phyloP scores from a whole-genome alignment of 2,329 filamentous ascomycete genomes.

The Aspergillus spinulosporus region DNA sequence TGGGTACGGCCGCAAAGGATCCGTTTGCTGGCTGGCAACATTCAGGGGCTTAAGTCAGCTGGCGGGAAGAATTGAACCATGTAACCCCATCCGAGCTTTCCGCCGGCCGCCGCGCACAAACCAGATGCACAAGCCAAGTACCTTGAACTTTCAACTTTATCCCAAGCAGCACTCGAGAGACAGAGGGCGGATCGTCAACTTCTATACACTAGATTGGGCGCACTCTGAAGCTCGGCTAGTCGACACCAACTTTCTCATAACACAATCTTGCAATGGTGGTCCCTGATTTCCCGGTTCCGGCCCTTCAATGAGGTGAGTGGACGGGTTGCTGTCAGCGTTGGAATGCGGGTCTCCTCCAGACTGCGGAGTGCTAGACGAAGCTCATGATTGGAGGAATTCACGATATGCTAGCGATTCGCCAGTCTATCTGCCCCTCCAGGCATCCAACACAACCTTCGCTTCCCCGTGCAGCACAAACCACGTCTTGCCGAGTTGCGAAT shows the following conservation, averaged over 20 bases:
- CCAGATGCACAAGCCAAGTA: conserved; percentile 1
- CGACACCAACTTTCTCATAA: not conserved
- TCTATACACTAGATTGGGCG: too few species aligned
- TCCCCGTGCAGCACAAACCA: not conserved
- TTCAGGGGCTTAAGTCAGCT: conserved; percentile 16
- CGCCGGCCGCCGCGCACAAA: conserved; percentile 17
- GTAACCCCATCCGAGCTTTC: conserved; percentile 25
- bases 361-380: conserved; percentile 2
- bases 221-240: not conserved
- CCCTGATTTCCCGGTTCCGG: not conserved
- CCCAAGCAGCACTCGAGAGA: not conserved
- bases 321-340: conserved; percentile 6
- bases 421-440: not conserved
- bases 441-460: not conserved
- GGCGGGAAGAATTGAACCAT: conserved; percentile 15
- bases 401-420: not conserved
- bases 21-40: not conserved
- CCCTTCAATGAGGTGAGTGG: not conserved
- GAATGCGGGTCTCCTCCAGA: conserved; percentile 12
- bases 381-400: conserved; percentile 3
- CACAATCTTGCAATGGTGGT: not conserved
- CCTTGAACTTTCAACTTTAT: not conserved
- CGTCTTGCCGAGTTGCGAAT: too few species aligned
- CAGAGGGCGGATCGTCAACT: not conserved
- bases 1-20: not conserved